Evolutionary conservation across 2,329 filamentous ascomycete species (phyloP), one percentile per base, ranked within the genome.

Genomic region (Pochonia chlamydosporia): DNA sequence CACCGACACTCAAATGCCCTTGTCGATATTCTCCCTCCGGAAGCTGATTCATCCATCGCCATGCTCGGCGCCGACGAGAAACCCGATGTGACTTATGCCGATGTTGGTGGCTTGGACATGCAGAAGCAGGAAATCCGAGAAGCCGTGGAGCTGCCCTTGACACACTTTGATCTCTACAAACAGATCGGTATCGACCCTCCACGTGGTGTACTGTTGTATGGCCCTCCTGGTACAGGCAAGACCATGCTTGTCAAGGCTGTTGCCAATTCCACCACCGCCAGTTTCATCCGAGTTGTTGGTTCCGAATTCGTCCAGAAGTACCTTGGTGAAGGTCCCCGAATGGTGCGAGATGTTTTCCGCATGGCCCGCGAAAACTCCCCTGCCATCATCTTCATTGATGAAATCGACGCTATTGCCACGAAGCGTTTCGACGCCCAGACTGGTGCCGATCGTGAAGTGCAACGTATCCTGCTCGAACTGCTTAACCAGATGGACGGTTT

Each of bases 401-500:
- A 99, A 69, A 96, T 99, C 59, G 93, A 99, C 64, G 93, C 93
- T 53, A 97, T 99, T 61, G 93, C 93, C 51, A 99, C 93, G 35
- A 99, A 99, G 75, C 92, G 93, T 68, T 99, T 99, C 71, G 93
- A 99, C 65, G 93, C 93, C 21, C 93, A 99, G 71, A 99, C 93
- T 4, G 93, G 93, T 67, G 93, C 93, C 56, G 93, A 99, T 65
- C 84, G 93, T 72, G 93, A 99, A 71, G 93, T 99, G 14, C 93
- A 99, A 74, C 92, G 93, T 78, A 99, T 99, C 62, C 76, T 99
- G 50, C 84, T 99, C 51, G 93, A 99, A 69, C 75, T 99, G 56
- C 84, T 99, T 54, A 99, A 99, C 74, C 93, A 99, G 72, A 99
- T 99, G 93, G 93, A 99, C 66, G 93, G 93, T 55, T 99, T 99